Percentiles rank a stretch among this genome's conserved stretches.
phyloP scores from a whole-genome alignment of 1,139 yeast species.

The Hyphopichia pseudoburtonii region DNA sequence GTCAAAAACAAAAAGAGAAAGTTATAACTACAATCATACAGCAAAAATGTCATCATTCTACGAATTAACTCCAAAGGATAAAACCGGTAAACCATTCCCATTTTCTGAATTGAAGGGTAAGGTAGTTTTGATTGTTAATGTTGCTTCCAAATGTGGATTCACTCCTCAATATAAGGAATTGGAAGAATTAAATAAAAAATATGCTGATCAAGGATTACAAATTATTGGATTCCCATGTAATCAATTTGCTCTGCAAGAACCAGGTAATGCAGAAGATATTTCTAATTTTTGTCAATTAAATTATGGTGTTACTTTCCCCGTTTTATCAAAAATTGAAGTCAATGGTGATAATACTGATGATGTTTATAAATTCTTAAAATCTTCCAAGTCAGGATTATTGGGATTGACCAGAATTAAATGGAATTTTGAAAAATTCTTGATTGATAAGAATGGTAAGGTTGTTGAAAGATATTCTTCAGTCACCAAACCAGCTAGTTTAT shows the following conservation, averaged over 20 bases:
- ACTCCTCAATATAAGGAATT: conserved; percentile 80
- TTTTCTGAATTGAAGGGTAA: conserved; percentile 78
- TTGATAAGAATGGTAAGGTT: conserved; percentile 46
- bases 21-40: too few relatives aligned
- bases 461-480: conserved; percentile 44
- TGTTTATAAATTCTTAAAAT: conserved; percentile 75
- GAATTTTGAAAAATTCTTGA: conserved; percentile 52
- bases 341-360: conserved; percentile 83
- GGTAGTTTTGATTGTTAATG: conserved; percentile 89
- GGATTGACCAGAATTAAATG: conserved; percentile 49
- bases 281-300: conserved; percentile 40
- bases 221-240: conserved; percentile 85
- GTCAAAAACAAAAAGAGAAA: too few relatives aligned
- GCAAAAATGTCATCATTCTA: conserved; percentile 36
- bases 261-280: conserved; percentile 42
- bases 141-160: conserved; percentile 88
- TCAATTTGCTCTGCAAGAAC: conserved; percentile 64
- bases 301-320: conserved; percentile 75
- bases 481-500: conserved; percentile 41
- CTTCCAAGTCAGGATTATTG: conserved; percentile 41
- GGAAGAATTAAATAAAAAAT: conserved; percentile 78
- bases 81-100: conserved; percentile 60
- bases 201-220: conserved; percentile 70
- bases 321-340: conserved; percentile 83
- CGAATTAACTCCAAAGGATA: conserved; percentile 41